phyloP scores from a whole-genome alignment of 495 filamentous ascomycete species.

The Penicillium egyptiacum region DNA sequence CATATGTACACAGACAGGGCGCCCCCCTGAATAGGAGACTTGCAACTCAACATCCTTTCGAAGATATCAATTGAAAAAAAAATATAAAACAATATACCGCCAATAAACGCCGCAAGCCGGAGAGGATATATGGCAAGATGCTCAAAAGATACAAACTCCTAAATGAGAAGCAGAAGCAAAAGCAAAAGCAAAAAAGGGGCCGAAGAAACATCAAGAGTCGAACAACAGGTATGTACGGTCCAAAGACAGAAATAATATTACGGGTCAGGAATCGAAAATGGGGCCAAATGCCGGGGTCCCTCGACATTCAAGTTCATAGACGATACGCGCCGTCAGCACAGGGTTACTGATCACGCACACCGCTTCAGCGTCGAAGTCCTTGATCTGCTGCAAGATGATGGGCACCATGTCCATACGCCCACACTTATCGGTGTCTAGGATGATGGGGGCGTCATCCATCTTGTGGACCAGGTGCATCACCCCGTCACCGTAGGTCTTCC shows the following conservation, averaged over 20 bases:
- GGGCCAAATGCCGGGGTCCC: constrained; percentile 74
- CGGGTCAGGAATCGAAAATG: constrained; percentile 70
- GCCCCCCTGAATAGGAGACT: not conserved
- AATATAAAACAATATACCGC: not conserved
- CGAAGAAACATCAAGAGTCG: constrained; percentile 6
- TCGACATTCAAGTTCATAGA: constrained; percentile 69
- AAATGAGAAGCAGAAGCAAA: not conserved
- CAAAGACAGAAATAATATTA: constrained; percentile 2
- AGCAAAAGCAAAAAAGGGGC: not conserved
- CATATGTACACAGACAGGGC: constrained; percentile 5
- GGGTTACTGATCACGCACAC: constrained; percentile 78
- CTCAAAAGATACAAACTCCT: not conserved
- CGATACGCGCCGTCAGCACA: constrained; percentile 65
- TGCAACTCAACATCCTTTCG: not conserved
- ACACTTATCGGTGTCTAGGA: constrained; percentile 52
- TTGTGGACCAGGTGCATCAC: constrained; percentile 51
- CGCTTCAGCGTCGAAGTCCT: constrained; percentile 64
- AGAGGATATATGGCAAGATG: constrained; percentile 3
- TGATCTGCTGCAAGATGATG: constrained; percentile 56
- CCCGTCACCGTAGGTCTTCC: constrained; percentile 52
- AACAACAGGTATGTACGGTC: not conserved
- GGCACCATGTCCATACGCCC: constrained; percentile 56
- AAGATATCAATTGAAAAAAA: not conserved
- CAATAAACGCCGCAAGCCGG: not conserved
- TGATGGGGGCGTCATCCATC: constrained; percentile 54